phyloP scores from a whole-genome alignment of 2,329 filamentous ascomycete genomes.

The Teratosphaeria epicoccoides region DNA sequence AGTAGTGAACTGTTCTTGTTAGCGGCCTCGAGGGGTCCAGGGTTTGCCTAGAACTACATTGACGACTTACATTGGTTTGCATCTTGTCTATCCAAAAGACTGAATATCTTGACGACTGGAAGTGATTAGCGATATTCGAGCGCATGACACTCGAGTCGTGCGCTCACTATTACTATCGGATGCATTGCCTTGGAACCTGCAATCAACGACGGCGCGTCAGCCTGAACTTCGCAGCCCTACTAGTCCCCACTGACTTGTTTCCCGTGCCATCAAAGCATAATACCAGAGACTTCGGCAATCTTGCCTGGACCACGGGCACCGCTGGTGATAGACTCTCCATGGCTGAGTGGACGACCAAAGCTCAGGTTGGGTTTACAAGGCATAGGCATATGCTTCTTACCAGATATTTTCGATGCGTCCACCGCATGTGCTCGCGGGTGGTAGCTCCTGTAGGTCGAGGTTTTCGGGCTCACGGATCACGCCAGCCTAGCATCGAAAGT shows the following conservation, averaged over 20 bases:
- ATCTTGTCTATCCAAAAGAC: slow-evolving; percentile 56
- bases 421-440: too few species aligned
- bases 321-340: too few species aligned
- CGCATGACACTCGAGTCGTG: slow-evolving; percentile 29
- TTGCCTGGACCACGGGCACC: neutral
- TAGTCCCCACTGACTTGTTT: slow-evolving; percentile 24
- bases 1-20: slow-evolving; percentile 42
- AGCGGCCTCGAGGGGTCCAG: slow-evolving; percentile 1
- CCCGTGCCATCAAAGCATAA: slow-evolving; percentile 31
- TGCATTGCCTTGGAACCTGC: too few species aligned
- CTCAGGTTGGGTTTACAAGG: too few species aligned
- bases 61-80: slow-evolving; percentile 42
- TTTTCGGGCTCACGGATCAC: too few species aligned
- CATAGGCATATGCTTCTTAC: too few species aligned
- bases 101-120: slow-evolving; percentile 56
- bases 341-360: too few species aligned
- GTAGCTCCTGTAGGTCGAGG: too few species aligned
- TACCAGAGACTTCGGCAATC: neutral
- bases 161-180: too few species aligned
- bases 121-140: slow-evolving; percentile 18
- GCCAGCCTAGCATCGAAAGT: too few species aligned
- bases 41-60: neutral
- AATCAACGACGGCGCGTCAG: too few species aligned
- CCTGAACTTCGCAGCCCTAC: slow-evolving; percentile 12
- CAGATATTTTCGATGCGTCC: too few species aligned